Evolutionary conservation across 2,329 filamentous ascomycete genomes (phyloP), one percentile per base, ranked within the genome.

Genomic region (Coniochaeta sp.): DNA sequence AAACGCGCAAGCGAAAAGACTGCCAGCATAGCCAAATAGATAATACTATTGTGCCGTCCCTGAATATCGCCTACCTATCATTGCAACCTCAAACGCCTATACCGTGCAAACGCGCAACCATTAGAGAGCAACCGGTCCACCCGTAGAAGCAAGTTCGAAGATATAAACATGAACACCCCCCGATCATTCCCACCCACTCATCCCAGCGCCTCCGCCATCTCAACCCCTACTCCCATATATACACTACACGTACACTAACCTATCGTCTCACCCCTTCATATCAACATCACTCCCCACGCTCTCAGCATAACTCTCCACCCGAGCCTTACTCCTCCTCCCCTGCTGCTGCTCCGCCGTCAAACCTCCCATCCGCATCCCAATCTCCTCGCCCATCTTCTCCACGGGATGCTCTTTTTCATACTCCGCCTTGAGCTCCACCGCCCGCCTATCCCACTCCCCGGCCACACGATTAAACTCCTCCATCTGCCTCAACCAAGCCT

Each of bases 391-490:
- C 63, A n/a, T 58, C 62, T n/a, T n/a, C n/a, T n/a, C 6, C 35
- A 69, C 69, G 3, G 79, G 78, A 60, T 85, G 71, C 4, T 76
- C 74, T 53, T 65, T 70, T 52, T 79, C 76, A 54, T 81, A 86
- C 52, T 70, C 66, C 16, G 65, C 67, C 53, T 76, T 71, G 30
- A 81, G 74, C 51, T 76, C 75, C 24, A 72, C 69, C 3, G 86
- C 86, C 52, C 83, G 79, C 18, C 68, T 71, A 63, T 95, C 89
- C 89, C 91, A 97, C 51, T 79, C 76, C 49, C 76, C 79, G 8
- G 81, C 38, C 2, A 3, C 82, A 90, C 20, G 16, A 7, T 48
- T 48, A 6, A 31, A 28, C 45, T 74, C 74, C 14, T 73, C 75
- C 51, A 86, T 63, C 6, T 77, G 77, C 32, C 75, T 73, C 26